These are phyloP conservation scores for Acanthamoeba royreba DNA, from an alignment of 208 protist genomes.

Conservation along the genomic window DNA sequence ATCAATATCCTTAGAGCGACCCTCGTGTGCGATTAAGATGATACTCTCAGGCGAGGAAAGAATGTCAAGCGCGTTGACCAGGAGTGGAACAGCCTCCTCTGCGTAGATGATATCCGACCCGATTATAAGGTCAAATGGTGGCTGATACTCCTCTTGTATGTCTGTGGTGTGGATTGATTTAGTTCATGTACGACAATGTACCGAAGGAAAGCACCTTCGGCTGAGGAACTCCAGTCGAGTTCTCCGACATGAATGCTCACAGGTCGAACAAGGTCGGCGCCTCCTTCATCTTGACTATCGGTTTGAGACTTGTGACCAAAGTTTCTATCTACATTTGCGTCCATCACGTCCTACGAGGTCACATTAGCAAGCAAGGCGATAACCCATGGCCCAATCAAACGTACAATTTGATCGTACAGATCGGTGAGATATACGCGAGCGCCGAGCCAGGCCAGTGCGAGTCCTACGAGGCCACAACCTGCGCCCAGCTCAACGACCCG, in stretches of 20 bases:
- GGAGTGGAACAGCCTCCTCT: not conserved
- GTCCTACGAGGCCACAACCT: not conserved
- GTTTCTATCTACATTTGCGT: not conserved
- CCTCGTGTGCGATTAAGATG: not conserved
- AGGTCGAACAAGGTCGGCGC: not conserved
- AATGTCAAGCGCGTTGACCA: not conserved
- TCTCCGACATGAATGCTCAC: not conserved
- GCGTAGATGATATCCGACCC: constrained; percentile 17
- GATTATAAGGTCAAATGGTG: not conserved
- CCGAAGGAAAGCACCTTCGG: not conserved
- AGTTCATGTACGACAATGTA: too few relatives aligned
- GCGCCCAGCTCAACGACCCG: not conserved
- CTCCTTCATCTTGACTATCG: not conserved
- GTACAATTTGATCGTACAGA: not conserved
- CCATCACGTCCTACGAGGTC: constrained; percentile 25
- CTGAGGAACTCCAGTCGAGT: not conserved
- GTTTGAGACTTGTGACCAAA: not conserved
- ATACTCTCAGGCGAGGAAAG: not conserved
- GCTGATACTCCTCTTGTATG: not conserved
- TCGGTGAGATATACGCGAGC: not conserved
- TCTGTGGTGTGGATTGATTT: too few relatives aligned
- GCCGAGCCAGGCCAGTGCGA: not conserved
- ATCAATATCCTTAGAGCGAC: not conserved
- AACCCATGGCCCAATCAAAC: too few relatives aligned
- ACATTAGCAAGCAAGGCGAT: too few relatives aligned